phyloP scores from a whole-genome alignment of 352 stramenopile species.

The Globisporangium nagaii region DNA sequence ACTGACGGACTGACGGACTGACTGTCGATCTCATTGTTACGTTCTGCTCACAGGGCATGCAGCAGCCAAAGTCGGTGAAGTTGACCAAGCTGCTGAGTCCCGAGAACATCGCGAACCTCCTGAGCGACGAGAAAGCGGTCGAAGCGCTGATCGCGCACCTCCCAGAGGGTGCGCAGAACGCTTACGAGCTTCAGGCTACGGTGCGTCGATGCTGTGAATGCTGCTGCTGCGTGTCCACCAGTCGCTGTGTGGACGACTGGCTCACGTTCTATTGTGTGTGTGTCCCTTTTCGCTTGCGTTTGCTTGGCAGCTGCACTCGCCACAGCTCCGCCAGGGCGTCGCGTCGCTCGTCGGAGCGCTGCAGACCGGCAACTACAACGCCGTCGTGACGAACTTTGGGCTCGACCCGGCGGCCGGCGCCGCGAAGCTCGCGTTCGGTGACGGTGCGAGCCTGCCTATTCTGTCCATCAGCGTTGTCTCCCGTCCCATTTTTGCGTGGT shows the following conservation, averaged over 20 bases:
- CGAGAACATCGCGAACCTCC: conserved; percentile 47
- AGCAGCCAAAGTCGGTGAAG: conserved; percentile 59
- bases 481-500: neutral
- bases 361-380: conserved; percentile 88
- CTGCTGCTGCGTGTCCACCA: neutral
- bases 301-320: conserved; percentile 48
- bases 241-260: neutral
- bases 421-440: conserved; percentile 74
- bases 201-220: conserved; percentile 17
- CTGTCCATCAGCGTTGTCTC: neutral
- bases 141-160: conserved; percentile 62
- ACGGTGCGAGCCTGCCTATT: conserved; percentile 38
- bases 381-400: conserved; percentile 88
- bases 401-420: conserved; percentile 75
- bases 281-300: neutral
- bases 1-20: neutral
- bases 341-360: conserved; percentile 75
- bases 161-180: conserved; percentile 74
- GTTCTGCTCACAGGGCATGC: neutral
- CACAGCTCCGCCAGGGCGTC: conserved; percentile 89
- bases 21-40: neutral
- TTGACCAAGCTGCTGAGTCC: conserved; percentile 59
- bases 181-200: conserved; percentile 68
- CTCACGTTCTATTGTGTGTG: neutral
- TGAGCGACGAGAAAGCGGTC: conserved; percentile 58